Percentiles rank a stretch among this genome's conserved stretches.
Evolutionary conservation across 805 yeast genomes (phyloP).

Genomic region (Metschnikowia koreensis): DNA sequence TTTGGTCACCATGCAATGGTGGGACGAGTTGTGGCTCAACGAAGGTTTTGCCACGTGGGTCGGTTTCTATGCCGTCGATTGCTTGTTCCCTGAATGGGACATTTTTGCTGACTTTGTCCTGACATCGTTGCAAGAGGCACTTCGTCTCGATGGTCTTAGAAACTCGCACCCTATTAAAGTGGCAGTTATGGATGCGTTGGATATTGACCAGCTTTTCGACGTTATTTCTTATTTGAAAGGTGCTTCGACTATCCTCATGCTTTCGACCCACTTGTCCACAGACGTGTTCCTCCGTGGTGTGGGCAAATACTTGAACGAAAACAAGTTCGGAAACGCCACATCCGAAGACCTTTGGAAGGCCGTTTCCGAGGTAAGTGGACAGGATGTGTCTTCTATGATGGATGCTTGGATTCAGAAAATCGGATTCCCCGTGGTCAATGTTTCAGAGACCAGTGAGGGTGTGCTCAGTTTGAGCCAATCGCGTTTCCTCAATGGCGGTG

Average conservation of each 20-base stretch:
- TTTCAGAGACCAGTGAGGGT: conserved; percentile 29
- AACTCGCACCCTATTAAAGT: conserved; percentile 82
- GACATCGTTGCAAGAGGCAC: conserved; percentile 49
- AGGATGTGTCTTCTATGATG: conserved; percentile 59
- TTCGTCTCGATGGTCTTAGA: conserved; percentile 54
- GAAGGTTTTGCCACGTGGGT: conserved; percentile 92
- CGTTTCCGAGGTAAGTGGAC: conserved; percentile 59
- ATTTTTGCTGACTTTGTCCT: conserved; percentile 59
- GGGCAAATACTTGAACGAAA: conserved; percentile 59
- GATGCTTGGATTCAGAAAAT: conserved; percentile 68
- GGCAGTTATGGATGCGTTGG: conserved; percentile 73
- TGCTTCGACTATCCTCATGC: conserved; percentile 74
- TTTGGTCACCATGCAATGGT: conserved; percentile 88
- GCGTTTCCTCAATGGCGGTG: conserved; percentile 64
- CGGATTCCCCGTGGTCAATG: conserved; percentile 71
- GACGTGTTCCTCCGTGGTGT: conserved; percentile 73
- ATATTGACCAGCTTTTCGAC: conserved; percentile 80
- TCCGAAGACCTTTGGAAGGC: conserved; percentile 74
- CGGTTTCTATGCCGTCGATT: conserved; percentile 66
- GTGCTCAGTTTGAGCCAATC: conserved; percentile 49
- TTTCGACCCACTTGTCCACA: conserved; percentile 66
- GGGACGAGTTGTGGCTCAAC: conserved; percentile 89
- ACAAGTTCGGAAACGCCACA: conserved; percentile 67
- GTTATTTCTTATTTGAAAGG: conserved; percentile 81
- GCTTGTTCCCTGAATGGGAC: conserved; percentile 78